Conservation (phyloP, 495 filamentous ascomycete species). For the Saxophila tyrrhenica region DNA sequence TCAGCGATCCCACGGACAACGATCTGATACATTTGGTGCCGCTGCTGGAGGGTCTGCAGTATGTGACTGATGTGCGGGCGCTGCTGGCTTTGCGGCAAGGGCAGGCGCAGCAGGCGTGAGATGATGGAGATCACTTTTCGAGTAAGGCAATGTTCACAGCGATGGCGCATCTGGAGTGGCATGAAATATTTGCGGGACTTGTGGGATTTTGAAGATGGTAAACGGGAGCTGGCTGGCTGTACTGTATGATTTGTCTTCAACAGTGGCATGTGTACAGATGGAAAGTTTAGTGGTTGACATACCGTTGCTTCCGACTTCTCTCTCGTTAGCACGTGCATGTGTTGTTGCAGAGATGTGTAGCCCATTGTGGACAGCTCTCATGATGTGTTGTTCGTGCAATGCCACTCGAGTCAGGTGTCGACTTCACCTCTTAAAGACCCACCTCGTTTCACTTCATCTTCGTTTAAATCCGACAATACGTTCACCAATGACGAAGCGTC, state of each 20-base stretch:
- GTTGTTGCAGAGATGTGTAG: too few species aligned
- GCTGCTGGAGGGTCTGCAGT: constrained; percentile 88
- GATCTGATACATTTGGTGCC: constrained; percentile 86
- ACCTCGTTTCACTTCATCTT: too few species aligned
- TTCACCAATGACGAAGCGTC: too few species aligned
- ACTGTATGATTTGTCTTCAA: not conserved
- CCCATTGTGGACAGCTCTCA: too few species aligned
- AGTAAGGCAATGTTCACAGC: not conserved
- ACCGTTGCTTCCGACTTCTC: not conserved
- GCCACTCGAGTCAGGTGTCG: too few species aligned
- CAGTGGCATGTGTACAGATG: not conserved
- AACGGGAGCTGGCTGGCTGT: not conserved
- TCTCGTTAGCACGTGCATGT: too few species aligned
- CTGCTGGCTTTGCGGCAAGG: constrained; percentile 78
- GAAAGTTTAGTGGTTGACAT: not conserved
- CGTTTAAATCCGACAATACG: too few species aligned
- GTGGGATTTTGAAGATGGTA: not conserved
- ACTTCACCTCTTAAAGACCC: too few species aligned
- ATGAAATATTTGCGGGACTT: not conserved
- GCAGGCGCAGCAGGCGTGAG: constrained; percentile 43
- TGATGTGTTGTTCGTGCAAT: too few species aligned
- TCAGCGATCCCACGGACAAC: constrained; percentile 80
- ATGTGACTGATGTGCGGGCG: constrained; percentile 88
- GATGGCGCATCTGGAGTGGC: not conserved
- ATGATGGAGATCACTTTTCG: not conserved